Evolutionary conservation across 768 basidiomycete species (phyloP).

Genomic region (Trametes sanguinea): DNA sequence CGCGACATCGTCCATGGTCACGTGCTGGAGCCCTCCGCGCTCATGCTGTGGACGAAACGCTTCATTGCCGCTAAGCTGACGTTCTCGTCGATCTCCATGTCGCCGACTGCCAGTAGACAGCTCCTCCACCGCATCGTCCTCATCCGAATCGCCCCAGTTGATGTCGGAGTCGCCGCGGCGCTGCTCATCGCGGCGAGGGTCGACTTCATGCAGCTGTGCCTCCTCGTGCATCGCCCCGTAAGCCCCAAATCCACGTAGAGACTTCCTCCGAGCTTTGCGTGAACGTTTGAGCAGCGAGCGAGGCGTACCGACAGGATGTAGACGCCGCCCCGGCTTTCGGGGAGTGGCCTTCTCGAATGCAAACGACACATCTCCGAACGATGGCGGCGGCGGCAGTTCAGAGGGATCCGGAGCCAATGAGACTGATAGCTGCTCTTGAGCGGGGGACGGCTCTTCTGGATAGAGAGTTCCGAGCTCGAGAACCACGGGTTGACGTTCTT

Average conservation of each 20-base stretch:
- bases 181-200: constrained; percentile 50
- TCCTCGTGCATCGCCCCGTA: constrained; percentile 60
- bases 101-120: constrained; percentile 45
- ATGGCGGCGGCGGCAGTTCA: constrained; percentile 20
- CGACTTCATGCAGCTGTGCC: constrained; percentile 43
- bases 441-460: background rate
- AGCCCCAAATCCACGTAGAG: constrained; percentile 41
- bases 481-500: background rate
- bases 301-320: constrained; percentile 33
- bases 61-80: constrained; percentile 51
- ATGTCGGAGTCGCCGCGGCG: constrained; percentile 67
- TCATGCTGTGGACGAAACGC: constrained; percentile 53
- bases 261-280: constrained; percentile 27
- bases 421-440: background rate
- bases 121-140: constrained; percentile 37
- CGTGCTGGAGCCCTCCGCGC: constrained; percentile 47
- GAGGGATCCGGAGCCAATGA: constrained; percentile 1
- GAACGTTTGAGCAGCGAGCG: constrained; percentile 31
- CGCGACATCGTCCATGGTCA: constrained; percentile 69
- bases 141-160: constrained; percentile 54
- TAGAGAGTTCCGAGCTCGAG: constrained; percentile 6
- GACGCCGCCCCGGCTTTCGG: constrained; percentile 34
- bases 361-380: constrained; percentile 39
- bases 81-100: constrained; percentile 65
- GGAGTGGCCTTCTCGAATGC: constrained; percentile 34